Percentiles rank a stretch among this genome's conserved stretches.
Conservation (phyloP, 805 yeast genomes). For the Wickerhamomyces bisporus region DNA sequence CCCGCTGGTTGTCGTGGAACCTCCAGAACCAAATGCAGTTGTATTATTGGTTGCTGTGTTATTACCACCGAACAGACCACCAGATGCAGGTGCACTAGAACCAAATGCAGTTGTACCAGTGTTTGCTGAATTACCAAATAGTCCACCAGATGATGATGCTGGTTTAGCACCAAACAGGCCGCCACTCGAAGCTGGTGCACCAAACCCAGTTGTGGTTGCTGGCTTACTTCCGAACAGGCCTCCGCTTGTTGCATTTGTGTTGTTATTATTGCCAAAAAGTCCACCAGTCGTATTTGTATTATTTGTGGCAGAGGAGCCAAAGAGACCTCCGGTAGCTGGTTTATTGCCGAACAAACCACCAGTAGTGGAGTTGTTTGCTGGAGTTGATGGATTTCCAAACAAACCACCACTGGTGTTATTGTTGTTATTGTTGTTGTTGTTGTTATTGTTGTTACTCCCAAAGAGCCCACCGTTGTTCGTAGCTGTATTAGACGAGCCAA, state of each 20-base stretch:
- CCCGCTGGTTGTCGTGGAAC: slow-evolving; percentile 5
- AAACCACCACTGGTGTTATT: slow-evolving; percentile 28
- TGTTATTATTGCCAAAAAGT: slow-evolving; percentile 32
- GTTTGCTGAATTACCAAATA: slow-evolving; percentile 25
- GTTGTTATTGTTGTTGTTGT: slow-evolving; percentile 14
- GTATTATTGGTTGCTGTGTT: slow-evolving; percentile 8
- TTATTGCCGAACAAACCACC: slow-evolving; percentile 26
- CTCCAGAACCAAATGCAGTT: slow-evolving; percentile 5
- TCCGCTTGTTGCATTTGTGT: slow-evolving; percentile 27
- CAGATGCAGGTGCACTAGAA: slow-evolving; percentile 20
- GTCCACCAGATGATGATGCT: slow-evolving; percentile 23
- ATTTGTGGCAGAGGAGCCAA: slow-evolving; percentile 11
- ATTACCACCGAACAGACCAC: slow-evolving; percentile 35
- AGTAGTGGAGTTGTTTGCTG: slow-evolving; percentile 16
- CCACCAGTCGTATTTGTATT: slow-evolving; percentile 26
- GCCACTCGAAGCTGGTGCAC: slow-evolving; percentile 20
- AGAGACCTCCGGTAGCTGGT: slow-evolving; percentile 14
- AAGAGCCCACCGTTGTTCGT: slow-evolving; percentile 27
- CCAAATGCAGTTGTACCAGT: slow-evolving; percentile 11
- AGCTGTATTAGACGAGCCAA: slow-evolving; percentile 20
- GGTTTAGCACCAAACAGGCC: slow-evolving; percentile 33
- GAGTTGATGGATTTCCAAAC: slow-evolving; percentile 31
- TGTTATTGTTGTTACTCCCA: slow-evolving; percentile 27
- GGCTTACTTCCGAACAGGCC: slow-evolving; percentile 38
- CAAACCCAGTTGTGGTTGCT: slow-evolving; percentile 17